Evolutionary conservation across 768 basidiomycete species (phyloP), one percentile per base, ranked within the genome.

Genomic region (Boletus eberwhitei): DNA sequence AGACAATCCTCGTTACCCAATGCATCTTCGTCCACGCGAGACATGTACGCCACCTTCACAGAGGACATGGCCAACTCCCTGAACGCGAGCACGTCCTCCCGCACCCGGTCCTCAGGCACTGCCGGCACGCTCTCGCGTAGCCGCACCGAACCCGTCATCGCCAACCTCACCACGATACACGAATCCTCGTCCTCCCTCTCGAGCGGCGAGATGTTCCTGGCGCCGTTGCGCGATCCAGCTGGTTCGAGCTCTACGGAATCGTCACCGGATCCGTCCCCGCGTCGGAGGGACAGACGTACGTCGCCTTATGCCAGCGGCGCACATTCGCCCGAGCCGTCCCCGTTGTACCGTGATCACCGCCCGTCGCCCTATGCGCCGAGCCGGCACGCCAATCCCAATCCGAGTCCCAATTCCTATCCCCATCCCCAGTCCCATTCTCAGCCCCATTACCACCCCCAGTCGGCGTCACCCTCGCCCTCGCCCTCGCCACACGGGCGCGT

Each of bases 241-340:
- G 48, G 41, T 5, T 5, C 60, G 4, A 58, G 44, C 12, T 55
- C 67, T 38, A 9, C 61, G 3, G 59, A 68, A 4, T 59, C 64
- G 11, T 72, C 64, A 5, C 65, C 64, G 1, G 55, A 70, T 50
- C 66, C 73, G 34, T 55, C 73, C 43, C 59, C 71, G 19, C 60
- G 53, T 51, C 59, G 61, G n/a, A 48, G 71, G n/a, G 53, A 59
- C 48, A 43, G 67, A 54, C 62, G 58, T 6, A 31, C 62, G 37
- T 55, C 62, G 37, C 70, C 68, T 1, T 70, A 68, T 5, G 37
- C 50, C 0, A 54, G 56, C 45, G 43, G 44, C 7, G 42, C 44
- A 14, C 64, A 58, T 21, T 55, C 66, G 9, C 63, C 64, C n/a
- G 61, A 71, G 59, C 63, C 68, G 35, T 53, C 72, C 51, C 58